These are phyloP conservation scores for Dictyostelium capitatum DNA, from an alignment of 78 protist species.

Conservation along the genomic window DNA sequence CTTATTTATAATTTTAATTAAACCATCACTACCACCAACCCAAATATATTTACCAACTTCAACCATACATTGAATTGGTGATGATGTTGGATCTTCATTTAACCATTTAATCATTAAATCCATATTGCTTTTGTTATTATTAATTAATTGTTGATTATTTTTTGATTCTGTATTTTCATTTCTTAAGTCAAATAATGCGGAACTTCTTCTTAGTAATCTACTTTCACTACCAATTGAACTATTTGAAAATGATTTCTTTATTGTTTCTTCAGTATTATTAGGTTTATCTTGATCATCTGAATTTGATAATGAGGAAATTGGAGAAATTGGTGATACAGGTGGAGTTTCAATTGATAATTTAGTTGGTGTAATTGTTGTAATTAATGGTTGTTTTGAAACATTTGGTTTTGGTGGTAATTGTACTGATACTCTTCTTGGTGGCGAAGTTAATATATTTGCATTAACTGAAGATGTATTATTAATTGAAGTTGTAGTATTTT, in stretches of 20 bases:
- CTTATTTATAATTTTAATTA: slow-evolving; percentile 47
- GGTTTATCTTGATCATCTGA: neutral
- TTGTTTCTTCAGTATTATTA: neutral
- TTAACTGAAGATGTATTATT: neutral
- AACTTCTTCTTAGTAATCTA: slow-evolving; percentile 32
- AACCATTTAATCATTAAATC: slow-evolving; percentile 26
- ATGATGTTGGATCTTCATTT: slow-evolving; percentile 32
- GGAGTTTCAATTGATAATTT: neutral
- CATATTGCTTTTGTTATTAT: neutral
- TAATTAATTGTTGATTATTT: neutral
- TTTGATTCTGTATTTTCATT: neutral
- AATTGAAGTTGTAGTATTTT: neutral
- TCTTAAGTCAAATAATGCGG: slow-evolving; percentile 37
- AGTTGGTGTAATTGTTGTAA: neutral
- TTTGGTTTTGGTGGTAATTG: slow-evolving; percentile 25
- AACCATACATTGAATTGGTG: slow-evolving; percentile 73
- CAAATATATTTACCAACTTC: slow-evolving; percentile 70
- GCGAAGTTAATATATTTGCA: slow-evolving; percentile 2
- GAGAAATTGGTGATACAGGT: slow-evolving; percentile 19
- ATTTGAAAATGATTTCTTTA: neutral
- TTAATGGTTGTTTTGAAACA: neutral
- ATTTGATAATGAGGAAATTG: neutral
- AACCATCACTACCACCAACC: slow-evolving; percentile 76
- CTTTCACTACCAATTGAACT: neutral
- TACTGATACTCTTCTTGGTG: neutral